Conservation (phyloP, 2,329 filamentous ascomycete genomes). For the Aspergillus novoparasiticus region DNA sequence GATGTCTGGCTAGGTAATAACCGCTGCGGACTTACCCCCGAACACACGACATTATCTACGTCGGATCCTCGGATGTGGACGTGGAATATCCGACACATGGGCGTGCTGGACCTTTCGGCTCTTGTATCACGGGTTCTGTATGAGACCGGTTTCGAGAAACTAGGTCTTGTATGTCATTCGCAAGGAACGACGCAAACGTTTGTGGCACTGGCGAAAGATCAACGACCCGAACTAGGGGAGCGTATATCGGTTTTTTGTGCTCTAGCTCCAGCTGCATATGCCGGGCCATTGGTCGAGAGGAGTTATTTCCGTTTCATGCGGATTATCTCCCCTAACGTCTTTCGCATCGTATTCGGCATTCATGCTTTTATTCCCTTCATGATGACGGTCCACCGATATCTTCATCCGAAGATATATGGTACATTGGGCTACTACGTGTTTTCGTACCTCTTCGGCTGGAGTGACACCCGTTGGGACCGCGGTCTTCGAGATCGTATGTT, state of each 20-base stretch:
- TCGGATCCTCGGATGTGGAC: conserved; percentile 90
- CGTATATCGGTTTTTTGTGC: conserved; percentile 89
- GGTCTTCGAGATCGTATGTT: conserved; percentile 81
- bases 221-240: conserved; percentile 79
- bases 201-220: conserved; percentile 85
- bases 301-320: conserved; percentile 93
- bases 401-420: conserved; percentile 72
- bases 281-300: conserved; percentile 80
- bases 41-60: conserved; percentile 70
- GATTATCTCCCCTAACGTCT: conserved; percentile 72
- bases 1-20: conserved; percentile 98
- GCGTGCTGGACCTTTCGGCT: conserved; percentile 81
- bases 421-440: conserved; percentile 87
- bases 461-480: conserved; percentile 80
- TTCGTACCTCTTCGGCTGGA: conserved; percentile 86
- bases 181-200: conserved; percentile 90
- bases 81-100: conserved; percentile 96
- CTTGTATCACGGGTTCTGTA: conserved; percentile 76
- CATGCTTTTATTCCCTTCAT: conserved; percentile 93
- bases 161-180: conserved; percentile 83
- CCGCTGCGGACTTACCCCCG: conserved; percentile 79
- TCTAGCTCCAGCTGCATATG: conserved; percentile 86
- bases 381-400: conserved; percentile 74
- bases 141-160: conserved; percentile 80
- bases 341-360: conserved; percentile 83